phyloP scores from a whole-genome alignment of 2,329 filamentous ascomycete species.

The Hysterium pulicare region DNA sequence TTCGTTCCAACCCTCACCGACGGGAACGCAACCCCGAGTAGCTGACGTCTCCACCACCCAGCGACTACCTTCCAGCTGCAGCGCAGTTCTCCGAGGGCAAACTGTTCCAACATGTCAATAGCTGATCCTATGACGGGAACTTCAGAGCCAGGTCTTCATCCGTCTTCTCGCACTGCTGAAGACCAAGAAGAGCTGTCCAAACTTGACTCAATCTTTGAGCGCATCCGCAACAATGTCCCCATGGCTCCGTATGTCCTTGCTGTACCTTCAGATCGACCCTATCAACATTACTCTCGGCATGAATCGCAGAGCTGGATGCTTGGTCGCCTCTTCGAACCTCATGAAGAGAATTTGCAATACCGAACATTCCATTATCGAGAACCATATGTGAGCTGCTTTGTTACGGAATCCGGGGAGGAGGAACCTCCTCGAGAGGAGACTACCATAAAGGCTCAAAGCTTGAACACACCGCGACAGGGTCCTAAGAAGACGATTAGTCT shows the following conservation, averaged over 20 bases:
- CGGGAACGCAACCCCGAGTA: too few relatives aligned
- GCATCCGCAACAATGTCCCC: slow-evolving; percentile 42
- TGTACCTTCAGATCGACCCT: slow-evolving; percentile 45
- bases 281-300: slow-evolving; percentile 41
- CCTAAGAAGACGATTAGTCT: slow-evolving; percentile 62
- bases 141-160: slow-evolving; percentile 26
- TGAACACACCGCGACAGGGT: slow-evolving; percentile 37
- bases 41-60: too few relatives aligned
- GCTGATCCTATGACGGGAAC: slow-evolving; percentile 20
- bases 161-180: slow-evolving; percentile 20
- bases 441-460: slow-evolving; percentile 29
- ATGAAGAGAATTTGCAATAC: slow-evolving; percentile 60
- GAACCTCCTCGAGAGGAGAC: slow-evolving; percentile 47
- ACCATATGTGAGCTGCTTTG: slow-evolving; percentile 48
- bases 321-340: slow-evolving; percentile 51
- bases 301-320: slow-evolving; percentile 42
- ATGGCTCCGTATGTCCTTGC: slow-evolving; percentile 46
- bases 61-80: too few relatives aligned
- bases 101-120: slow-evolving; percentile 29
- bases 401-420: slow-evolving; percentile 52
- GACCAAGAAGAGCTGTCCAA: slow-evolving; percentile 37
- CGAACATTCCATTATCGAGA: slow-evolving; percentile 60
- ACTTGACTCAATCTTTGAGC: slow-evolving; percentile 41
- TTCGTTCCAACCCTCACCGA: too few relatives aligned
- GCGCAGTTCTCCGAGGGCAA: too few relatives aligned